These are phyloP conservation scores for Penicillium steckii DNA, from an alignment of 495 filamentous ascomycete species.

Conservation along the genomic window DNA sequence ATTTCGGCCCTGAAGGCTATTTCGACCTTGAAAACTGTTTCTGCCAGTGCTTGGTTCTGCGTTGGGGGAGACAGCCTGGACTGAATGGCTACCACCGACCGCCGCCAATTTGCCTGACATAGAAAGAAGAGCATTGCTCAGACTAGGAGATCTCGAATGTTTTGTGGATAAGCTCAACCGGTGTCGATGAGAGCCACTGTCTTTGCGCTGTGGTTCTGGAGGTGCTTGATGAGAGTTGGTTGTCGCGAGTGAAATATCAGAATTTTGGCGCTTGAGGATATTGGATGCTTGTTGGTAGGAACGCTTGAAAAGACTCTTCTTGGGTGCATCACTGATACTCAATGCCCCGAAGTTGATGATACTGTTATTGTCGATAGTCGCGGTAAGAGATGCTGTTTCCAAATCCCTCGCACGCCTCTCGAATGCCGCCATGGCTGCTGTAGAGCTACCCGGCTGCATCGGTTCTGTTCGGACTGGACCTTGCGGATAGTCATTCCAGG, in stretches of 20 bases:
- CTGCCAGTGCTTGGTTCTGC: conserved; percentile 44
- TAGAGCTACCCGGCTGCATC: conserved; percentile 45
- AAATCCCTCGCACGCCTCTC: conserved; percentile 41
- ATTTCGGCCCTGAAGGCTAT: not conserved
- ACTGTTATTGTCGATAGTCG: conserved; percentile 64
- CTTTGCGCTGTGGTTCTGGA: conserved; percentile 35
- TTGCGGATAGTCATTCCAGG: conserved; percentile 44
- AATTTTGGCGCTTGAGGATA: conserved; percentile 33
- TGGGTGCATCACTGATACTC: conserved; percentile 50
- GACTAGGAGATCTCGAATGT: conserved; percentile 56
- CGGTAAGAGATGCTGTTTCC: conserved; percentile 58
- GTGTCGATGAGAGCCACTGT: conserved; percentile 52
- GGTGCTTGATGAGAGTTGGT: conserved; percentile 33
- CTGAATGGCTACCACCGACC: conserved; percentile 61
- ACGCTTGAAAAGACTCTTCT: conserved; percentile 49
- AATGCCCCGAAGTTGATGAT: conserved; percentile 54
- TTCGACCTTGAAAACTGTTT: not conserved
- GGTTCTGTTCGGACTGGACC: conserved; percentile 29
- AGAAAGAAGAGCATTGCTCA: conserved; percentile 63
- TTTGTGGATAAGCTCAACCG: conserved; percentile 51
- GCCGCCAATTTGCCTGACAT: conserved; percentile 62
- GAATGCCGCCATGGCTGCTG: conserved; percentile 45
- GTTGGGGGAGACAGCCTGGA: conserved; percentile 46
- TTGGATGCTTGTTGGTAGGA: conserved; percentile 46
- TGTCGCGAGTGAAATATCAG: conserved; percentile 33